Evolutionary conservation across 1,139 yeast genomes (phyloP).

Genomic region (Sugiyamaella neomexicana): DNA sequence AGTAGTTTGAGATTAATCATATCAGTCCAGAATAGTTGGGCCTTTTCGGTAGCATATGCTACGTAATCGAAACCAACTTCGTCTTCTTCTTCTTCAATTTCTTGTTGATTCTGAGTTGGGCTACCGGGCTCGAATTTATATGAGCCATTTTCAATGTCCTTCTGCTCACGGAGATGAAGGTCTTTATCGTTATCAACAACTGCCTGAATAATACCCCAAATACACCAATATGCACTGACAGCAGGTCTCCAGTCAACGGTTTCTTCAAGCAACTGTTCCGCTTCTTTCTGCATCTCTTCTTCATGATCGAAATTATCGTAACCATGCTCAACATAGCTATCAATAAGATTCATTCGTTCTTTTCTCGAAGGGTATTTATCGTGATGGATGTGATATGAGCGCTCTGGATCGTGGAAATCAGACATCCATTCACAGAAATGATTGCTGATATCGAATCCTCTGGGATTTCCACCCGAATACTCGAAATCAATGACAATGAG

Average conservation of each 20-base stretch:
- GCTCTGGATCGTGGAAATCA: constrained; percentile 71
- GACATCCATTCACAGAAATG: constrained; percentile 95
- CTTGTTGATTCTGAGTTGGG: constrained; percentile 23
- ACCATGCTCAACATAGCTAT: constrained; percentile 62
- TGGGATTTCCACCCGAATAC: constrained; percentile 89
- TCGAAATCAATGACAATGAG: constrained; percentile 95
- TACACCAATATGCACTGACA: constrained; percentile 76
- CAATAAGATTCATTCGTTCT: constrained; percentile 69
- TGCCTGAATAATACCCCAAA: constrained; percentile 87
- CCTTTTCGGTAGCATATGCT: constrained; percentile 72
- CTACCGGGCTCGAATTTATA: constrained; percentile 31
- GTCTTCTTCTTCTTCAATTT: constrained; percentile 29
- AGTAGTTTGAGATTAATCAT: constrained; percentile 61
- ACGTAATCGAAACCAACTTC: constrained; percentile 62
- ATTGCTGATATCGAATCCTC: constrained; percentile 87
- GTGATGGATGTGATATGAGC: constrained; percentile 58
- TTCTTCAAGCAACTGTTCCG: constrained; percentile 60
- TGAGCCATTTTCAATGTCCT: constrained; percentile 30
- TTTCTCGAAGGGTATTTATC: constrained; percentile 63
- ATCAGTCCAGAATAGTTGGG: constrained; percentile 74
- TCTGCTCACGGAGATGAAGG: constrained; percentile 31
- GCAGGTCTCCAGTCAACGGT: constrained; percentile 78
- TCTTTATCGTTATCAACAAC: constrained; percentile 36
- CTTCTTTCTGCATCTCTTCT: constrained; percentile 52
- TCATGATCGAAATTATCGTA: constrained; percentile 38